Percentiles rank a stretch among this genome's conserved stretches.
phyloP scores from a whole-genome alignment of 495 filamentous ascomycete species.

The Podospora bellae-mahoneyi region DNA sequence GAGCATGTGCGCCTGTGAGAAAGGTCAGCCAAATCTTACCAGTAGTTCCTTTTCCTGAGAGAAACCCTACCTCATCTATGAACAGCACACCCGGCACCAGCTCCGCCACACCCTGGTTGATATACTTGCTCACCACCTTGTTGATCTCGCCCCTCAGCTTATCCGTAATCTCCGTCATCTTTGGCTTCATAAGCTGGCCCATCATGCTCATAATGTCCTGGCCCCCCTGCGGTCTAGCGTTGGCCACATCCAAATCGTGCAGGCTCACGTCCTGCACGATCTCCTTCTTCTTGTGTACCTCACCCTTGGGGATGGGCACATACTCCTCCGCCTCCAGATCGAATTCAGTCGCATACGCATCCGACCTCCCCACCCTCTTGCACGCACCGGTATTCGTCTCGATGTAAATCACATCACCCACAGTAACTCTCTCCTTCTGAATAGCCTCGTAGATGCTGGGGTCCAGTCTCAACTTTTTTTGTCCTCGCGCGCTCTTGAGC shows the following conservation, averaged over 20 bases:
- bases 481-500: conserved; percentile 85
- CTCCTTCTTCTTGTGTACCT: conserved; percentile 99
- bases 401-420: conserved; percentile 97
- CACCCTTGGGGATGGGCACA: conserved; percentile 95
- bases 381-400: conserved; percentile 97
- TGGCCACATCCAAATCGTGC: conserved; percentile 94
- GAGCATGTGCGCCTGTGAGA: conserved; percentile 86
- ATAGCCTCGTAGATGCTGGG: conserved; percentile 98
- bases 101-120: conserved; percentile 96
- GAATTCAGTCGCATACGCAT: conserved; percentile 96
- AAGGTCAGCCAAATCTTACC: conserved; percentile 19
- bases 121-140: conserved; percentile 97
- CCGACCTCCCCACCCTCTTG: conserved; percentile 90
- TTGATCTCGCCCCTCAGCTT: conserved; percentile 95
- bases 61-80: conserved; percentile 83
- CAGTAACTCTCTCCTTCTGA: conserved; percentile 92
- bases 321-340: conserved; percentile 98
- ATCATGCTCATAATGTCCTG: conserved; percentile 99
- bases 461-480: conserved; percentile 94
- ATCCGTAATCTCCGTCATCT: conserved; percentile 97
- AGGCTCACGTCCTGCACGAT: conserved; percentile 98
- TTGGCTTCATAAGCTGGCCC: conserved; percentile 97
- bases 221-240: conserved; percentile 88
- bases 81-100: conserved; percentile 95
- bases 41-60: neutral